Evolutionary conservation across 1,284 basidiomycete species (phyloP).

Genomic region (Ustilago nuda): DNA sequence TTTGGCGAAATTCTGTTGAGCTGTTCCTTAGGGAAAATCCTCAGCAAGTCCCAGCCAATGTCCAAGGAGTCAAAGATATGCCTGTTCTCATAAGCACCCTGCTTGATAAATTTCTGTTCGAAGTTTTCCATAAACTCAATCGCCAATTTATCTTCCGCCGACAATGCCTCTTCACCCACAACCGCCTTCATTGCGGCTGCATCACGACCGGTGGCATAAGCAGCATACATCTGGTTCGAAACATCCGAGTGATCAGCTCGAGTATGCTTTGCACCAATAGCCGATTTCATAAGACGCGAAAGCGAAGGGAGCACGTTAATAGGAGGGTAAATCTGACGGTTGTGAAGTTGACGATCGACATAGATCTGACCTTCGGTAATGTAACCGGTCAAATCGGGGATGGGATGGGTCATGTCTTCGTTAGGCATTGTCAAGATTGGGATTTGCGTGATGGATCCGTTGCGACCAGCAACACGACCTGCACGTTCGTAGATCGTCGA

Average conservation of each 20-base stretch:
- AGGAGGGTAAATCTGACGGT: constrained; percentile 97
- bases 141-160: constrained; percentile 78
- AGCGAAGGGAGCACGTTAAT: constrained; percentile 99
- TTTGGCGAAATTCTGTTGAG: constrained; percentile 78
- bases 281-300: constrained; percentile 99
- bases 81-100: constrained; percentile 92
- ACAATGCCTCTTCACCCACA: constrained; percentile 97
- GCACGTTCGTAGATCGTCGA: constrained; percentile 99
- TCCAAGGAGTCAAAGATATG: constrained; percentile 98
- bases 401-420: constrained; percentile 99
- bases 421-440: constrained; percentile 99
- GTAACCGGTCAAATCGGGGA: constrained; percentile 98
- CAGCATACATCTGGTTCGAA: constrained; percentile 73
- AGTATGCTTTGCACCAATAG: constrained; percentile 96
- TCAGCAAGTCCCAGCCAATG: constrained; percentile 93
- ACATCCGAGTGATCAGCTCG: constrained; percentile 99
- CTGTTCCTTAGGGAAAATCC: constrained; percentile 99
- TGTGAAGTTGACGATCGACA: constrained; percentile 89
- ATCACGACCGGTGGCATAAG: constrained; percentile 78
- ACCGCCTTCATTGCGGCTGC: constrained; percentile 99
- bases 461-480: constrained; percentile 95
- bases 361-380: constrained; percentile 99
- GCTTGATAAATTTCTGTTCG: constrained; percentile 67
- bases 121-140: constrained; percentile 68
- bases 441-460: constrained; percentile 99